Base-by-base conservation (phyloP, 2,329 filamentous ascomycete genomes). In the Fusarium sacchari region DNA sequence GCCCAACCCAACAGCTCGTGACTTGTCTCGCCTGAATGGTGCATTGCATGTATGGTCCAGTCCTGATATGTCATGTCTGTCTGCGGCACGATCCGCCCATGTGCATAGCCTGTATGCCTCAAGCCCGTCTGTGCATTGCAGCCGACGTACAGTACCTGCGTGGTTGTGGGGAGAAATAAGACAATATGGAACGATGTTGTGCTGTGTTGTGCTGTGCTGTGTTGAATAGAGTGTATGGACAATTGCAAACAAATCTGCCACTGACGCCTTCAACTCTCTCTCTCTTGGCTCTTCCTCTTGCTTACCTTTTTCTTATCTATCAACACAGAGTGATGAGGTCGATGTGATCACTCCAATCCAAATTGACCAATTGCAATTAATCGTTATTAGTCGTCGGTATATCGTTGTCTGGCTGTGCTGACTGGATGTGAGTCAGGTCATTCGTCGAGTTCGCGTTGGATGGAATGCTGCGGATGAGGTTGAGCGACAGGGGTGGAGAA, bases 1-100 rank as follows among this genome's bases (percentile, higher is more conserved):
- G 24, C 15, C 42, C 24, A 49, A 30, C 15, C 42, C 42, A 59
- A 50, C 56, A 49, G 15, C 40, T 49, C 55, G 55, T 50, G 42
- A 30, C 57, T 73, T 37, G 53, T 67, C 46, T 71, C 67, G 57
- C 67, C 71, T 69, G 71, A 72, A 72, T 57, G 47, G 20, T 62
- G 57, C 68, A 64, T 56, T 52, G 49, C 32, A 40, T 40, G 43
- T 26, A 12, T 20, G 42, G 40, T 22, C 37, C 40, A 49, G 24
- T 26, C 24, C 40, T 47, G 39, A 32, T 13, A 40, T 28, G 40
- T 46, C 14, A 46, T 36, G 57, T 44, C 58, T 34, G 42, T 67
- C 37, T 68, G 60, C 68, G 53, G 57, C 56, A 74, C 47, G 71
- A 72, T 60, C 64, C 68, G 64, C 30, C 44, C 44, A 63, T 66